phyloP scores from a whole-genome alignment of 768 basidiomycete species.

The Sporobolomyces pararoseus region DNA sequence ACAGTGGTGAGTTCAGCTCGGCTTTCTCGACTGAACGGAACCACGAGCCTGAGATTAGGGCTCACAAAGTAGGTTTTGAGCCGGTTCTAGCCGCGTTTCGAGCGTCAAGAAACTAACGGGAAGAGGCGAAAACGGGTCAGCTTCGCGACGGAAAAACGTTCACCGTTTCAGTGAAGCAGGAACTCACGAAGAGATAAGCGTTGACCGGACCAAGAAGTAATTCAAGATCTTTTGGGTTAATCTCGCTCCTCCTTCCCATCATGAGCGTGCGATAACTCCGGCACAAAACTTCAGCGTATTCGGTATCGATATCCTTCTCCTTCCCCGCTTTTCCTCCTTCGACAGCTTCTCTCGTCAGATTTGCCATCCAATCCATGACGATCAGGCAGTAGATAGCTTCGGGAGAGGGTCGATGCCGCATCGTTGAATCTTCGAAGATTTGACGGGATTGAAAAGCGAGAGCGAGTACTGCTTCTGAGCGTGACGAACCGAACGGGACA shows the following conservation, averaged over 20 bases:
- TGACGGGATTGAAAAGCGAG: conserved; percentile 13
- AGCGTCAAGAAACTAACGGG: not conserved
- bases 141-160: not conserved
- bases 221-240: not conserved
- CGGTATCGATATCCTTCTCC: not conserved
- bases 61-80: not conserved
- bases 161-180: not conserved
- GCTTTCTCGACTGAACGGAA: too few species aligned
- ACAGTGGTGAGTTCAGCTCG: too few species aligned
- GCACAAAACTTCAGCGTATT: not conserved
- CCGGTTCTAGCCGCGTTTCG: not conserved
- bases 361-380: conserved; percentile 10
- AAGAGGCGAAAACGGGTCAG: not conserved
- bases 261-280: conserved; percentile 1
- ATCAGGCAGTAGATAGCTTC: conserved; percentile 8
- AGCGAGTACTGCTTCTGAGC: conserved; percentile 7
- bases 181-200: conserved; percentile 9
- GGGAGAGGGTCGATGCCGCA: conserved; percentile 15
- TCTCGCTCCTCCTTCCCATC: conserved; percentile 12
- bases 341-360: not conserved
- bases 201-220: not conserved
- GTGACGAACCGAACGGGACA: not conserved
- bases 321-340: not conserved
- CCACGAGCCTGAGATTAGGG: too few species aligned
- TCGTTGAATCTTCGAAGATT: conserved; percentile 13